Conservation (phyloP, 257 asterid genomes). For the Forsythia suspensa region DNA sequence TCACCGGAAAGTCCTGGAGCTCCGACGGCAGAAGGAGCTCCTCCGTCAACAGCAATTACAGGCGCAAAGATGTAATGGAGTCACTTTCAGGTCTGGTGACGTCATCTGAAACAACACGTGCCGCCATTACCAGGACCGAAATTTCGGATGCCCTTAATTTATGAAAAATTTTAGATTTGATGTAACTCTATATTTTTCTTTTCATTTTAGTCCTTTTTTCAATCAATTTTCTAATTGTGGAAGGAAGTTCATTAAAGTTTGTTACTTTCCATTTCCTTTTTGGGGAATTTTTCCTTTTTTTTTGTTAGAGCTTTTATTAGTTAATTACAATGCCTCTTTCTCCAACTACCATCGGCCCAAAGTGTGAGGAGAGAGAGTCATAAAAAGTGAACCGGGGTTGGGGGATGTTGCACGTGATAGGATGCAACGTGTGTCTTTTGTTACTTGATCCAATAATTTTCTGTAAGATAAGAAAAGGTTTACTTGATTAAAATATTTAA, state of each 20-base stretch:
- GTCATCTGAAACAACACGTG: conserved; percentile 12
- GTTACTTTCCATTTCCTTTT: not conserved
- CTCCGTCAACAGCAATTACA: conserved; percentile 36
- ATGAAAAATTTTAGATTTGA: not conserved
- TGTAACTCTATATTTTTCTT: not conserved
- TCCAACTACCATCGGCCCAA: not conserved
- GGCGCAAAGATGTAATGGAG: conserved; percentile 43
- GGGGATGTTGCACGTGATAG: too few relatives aligned
- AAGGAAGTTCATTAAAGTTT: not conserved
- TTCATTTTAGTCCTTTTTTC: not conserved
- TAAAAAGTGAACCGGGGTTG: too few relatives aligned
- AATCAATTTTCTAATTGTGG: not conserved
- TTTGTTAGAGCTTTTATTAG: too few relatives aligned
- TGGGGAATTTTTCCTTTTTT: not conserved
- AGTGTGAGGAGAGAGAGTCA: not conserved
- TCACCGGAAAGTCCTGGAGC: conserved; percentile 76
- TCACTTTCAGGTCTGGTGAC: conserved; percentile 53
- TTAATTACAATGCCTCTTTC: not conserved
- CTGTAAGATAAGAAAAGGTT: too few relatives aligned
- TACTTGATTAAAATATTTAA: too few relatives aligned
- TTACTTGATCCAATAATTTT: too few relatives aligned
- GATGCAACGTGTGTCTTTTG: too few relatives aligned
- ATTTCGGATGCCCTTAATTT: not conserved
- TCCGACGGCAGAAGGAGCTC: conserved; percentile 73
- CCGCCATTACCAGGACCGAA: not conserved